Evolutionary conservation across 106 monocot genomes (phyloP), one percentile per base, ranked within the genome.

Genomic region (Cymbidium sinense): DNA sequence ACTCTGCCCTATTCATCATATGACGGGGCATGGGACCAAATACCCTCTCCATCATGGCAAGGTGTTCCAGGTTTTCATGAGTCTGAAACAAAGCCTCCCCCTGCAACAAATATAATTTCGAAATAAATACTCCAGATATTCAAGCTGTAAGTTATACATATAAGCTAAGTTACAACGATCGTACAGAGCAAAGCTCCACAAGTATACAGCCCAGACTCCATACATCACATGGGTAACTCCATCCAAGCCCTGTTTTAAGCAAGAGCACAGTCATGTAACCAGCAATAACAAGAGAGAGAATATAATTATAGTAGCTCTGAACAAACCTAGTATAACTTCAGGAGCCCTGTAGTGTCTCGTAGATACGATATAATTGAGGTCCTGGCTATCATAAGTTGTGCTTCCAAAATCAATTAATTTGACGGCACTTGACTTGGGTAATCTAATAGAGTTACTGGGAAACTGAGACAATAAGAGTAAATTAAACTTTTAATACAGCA

Each of bases 371-470:
- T 93, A 96, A 47, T 62, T 86, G 70, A 86, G 89, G 17, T 88
- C 84, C 51, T 88, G 77, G 43, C 82, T 76, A 37, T 86, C 91
- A 78, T 84, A 82, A 20, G 93, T 93, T 17, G 93, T 93, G 83
- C 93, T 96, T n/a, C 96, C 96, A 83, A 93, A 96, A 86, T 96
- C 96, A 83, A 96, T 93, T 17, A 96, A 84, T 74, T 96, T 96
- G 21, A 96, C 91, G 18, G 89, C 85, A 81, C 93, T 91, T 29
- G 91, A 96, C 77, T 96, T 96, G 25, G 96, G 96, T 54, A 96
- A 28, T 51, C 83, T 84, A 78, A 70, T 39, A 51, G 8, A 19
- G 43, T 13, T 0, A 21, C 41, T 23, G 4, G 30, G 18, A 72
- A 7, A 35, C 50, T 35, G 72, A 70, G 2, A 33, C 30, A 72